phyloP scores from a whole-genome alignment of 495 filamentous ascomycete species.

The Aspergillus kassunensis region DNA sequence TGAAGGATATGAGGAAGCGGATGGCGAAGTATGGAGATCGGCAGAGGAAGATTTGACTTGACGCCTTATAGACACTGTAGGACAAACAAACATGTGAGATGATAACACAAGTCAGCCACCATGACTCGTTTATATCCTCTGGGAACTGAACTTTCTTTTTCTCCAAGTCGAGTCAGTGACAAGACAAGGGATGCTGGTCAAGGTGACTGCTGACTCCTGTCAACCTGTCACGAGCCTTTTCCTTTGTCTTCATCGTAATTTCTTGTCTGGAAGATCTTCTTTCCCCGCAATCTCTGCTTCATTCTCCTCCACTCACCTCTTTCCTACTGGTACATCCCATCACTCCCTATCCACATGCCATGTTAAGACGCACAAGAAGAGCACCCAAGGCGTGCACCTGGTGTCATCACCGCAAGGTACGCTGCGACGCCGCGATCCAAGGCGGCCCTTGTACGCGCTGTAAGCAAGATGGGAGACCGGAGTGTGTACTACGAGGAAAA shows the following conservation, averaged over 20 bases:
- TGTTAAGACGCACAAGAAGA: constrained; percentile 31
- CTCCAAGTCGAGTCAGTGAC: too few species aligned
- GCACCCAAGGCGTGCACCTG: constrained; percentile 46
- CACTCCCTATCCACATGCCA: too few species aligned
- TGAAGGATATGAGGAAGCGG: constrained; percentile 38
- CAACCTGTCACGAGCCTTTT: too few species aligned
- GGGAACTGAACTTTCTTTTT: too few species aligned
- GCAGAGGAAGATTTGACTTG: constrained; percentile 8
- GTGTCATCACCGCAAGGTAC: constrained; percentile 49
- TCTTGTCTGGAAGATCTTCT: not conserved
- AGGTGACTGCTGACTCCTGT: too few species aligned
- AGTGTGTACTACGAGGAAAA: constrained; percentile 32
- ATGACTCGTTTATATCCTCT: too few species aligned
- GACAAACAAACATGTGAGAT: too few species aligned
- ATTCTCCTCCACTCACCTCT: not conserved
- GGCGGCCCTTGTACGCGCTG: constrained; percentile 50
- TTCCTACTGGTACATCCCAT: too few species aligned
- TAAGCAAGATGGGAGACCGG: constrained; percentile 37
- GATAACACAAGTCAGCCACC: too few species aligned
- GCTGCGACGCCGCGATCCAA: constrained; percentile 47
- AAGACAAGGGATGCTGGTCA: too few species aligned
- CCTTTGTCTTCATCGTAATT: too few species aligned
- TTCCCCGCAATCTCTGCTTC: not conserved
- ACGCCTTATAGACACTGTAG: too few species aligned
- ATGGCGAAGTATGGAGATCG: constrained; percentile 11